Base-by-base conservation (phyloP, 2,329 filamentous ascomycete species). In the Emergomyces africanus region DNA sequence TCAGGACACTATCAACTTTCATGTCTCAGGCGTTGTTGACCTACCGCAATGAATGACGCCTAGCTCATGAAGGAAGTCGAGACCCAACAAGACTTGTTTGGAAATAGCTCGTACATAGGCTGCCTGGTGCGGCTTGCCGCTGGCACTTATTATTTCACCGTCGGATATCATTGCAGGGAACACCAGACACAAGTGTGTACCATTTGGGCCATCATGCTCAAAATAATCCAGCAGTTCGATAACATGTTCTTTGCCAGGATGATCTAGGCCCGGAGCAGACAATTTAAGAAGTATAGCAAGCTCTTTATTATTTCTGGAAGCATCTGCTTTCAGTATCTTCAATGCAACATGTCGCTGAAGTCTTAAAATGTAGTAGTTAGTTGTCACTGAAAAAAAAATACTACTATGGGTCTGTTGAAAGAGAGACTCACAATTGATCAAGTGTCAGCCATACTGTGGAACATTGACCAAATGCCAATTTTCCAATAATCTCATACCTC, bases 361-460 rank as follows among this genome's bases (percentile, higher is more conserved):
- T 41, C 64, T 68, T 46, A 57, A 58, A 58, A 58, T 57, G 20
- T 23, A 44, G 30, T 30, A 30, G 30, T 58, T 58, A 58, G 28
- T 54, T 53, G 23, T 55, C 60, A 61, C 28, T 61, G 33, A 44
- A 35, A 8, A n/a, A 57, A 59, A 33, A 41, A 51, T 56, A 55
- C n/a, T n/a, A n/a, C n/a, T n/a, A n/a, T n/a, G n/a, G n/a, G n/a
- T 56, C 41, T 57, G 54, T 25, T 20, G 39, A 23, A 23, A 48
- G 41, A 37, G 33, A 23, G 46, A 58, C 50, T 39, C 57, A 64
- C 63, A 44, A 35, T 59, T 44, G 25, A 37, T 68, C 63, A 25
- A 62, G 9, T 20, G 67, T 64, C 54, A 67, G 57, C 65, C 66
- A 68, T 28, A 67, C 66, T n/a, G 67, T 69, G 5, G 64, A 66